phyloP scores from a whole-genome alignment of 148 eudicot genomes.

The Persicaria maculosa region DNA sequence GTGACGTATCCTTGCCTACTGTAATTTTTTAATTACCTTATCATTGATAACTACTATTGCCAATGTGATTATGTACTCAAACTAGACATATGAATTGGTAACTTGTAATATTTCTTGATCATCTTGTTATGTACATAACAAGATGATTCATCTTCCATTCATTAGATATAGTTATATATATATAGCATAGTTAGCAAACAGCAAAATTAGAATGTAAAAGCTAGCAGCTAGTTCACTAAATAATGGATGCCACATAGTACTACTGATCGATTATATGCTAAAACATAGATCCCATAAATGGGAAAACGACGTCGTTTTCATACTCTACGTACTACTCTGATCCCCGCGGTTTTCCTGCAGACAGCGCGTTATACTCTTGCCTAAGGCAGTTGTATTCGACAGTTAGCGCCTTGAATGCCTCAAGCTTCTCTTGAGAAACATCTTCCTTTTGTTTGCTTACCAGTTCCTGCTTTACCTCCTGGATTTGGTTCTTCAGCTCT shows the following conservation, averaged over 20 bases:
- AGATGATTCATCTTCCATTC: no score
- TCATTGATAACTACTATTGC: no score
- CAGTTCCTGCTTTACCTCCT: not conserved
- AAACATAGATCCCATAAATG: not conserved
- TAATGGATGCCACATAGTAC: not conserved
- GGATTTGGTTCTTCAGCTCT: constrained; percentile 1
- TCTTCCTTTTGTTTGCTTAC: not conserved
- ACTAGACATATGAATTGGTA: no score
- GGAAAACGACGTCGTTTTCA: not conserved
- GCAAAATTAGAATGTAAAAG: no score
- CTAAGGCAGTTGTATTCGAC: not conserved
- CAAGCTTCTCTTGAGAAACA: not conserved
- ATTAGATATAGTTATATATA: no score
- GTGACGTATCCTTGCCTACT: no score
- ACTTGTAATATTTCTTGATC: no score
- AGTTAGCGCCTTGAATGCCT: constrained; percentile 2
- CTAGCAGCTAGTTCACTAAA: no score
- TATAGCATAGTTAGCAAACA: no score
- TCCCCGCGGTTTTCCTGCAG: not conserved
- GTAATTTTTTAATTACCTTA: no score
- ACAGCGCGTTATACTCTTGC: not conserved
- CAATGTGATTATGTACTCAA: no score
- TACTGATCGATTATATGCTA: not conserved
- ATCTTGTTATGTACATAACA: no score
- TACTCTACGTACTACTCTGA: not conserved